Conservation (phyloP, 345 rosid genomes). For the Arabidopsis thaliana region TAIR10.1 NC_003071.7:17668001-17668500, state of each 20-base stretch:
- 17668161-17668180: too few species aligned
- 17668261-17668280: background rate
- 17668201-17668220: background rate
- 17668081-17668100: background rate
- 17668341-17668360: too few species aligned
- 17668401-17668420: too few species aligned
- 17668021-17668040: too few species aligned
- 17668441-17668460: background rate
- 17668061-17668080: too few species aligned
- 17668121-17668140: background rate
- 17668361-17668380: too few species aligned
- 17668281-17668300: background rate
- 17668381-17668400: too few species aligned
- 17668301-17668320: background rate
- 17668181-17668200: too few species aligned
- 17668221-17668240: too few species aligned
- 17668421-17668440: too few species aligned
- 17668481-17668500: background rate
- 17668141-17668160: background rate
- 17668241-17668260: background rate
- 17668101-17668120: slow-evolving; percentile 4
- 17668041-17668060: too few species aligned
- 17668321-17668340: too few species aligned
- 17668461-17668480: background rate
- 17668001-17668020: background rate